These are phyloP conservation scores for Lentinula detonsa DNA, from an alignment of 768 basidiomycete species.

Conservation along the genomic window DNA sequence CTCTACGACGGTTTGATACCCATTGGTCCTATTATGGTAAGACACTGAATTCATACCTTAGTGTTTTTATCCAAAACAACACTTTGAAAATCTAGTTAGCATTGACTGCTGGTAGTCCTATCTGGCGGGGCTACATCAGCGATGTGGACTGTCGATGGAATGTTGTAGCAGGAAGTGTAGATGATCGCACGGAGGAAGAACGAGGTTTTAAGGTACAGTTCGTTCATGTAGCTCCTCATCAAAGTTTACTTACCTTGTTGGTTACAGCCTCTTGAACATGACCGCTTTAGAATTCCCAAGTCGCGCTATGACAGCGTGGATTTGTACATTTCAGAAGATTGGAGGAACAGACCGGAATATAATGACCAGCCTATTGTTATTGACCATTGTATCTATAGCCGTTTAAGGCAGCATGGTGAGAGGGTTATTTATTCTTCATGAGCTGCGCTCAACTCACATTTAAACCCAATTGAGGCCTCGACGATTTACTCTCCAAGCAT, in stretches of 20 bases:
- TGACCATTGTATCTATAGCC: conserved; percentile 66
- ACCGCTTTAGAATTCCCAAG: conserved; percentile 82
- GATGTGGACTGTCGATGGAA: conserved; percentile 99
- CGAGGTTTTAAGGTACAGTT: conserved; percentile 69
- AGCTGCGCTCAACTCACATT: too few species aligned
- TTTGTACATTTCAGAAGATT: conserved; percentile 82
- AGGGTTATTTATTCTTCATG: not conserved
- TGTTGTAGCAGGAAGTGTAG: conserved; percentile 97
- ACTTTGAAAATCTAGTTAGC: conserved; percentile 59
- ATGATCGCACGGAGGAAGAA: conserved; percentile 95
- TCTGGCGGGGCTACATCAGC: conserved; percentile 90
- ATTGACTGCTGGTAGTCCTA: conserved; percentile 88
- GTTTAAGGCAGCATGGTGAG: conserved; percentile 74
- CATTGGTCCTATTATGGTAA: conserved; percentile 89
- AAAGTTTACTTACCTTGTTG: not conserved
- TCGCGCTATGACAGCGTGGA: conserved; percentile 97
- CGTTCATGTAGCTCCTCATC: not conserved
- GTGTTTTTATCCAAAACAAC: conserved; percentile 4
- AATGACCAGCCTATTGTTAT: conserved; percentile 84
- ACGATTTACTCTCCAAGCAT: conserved; percentile 83
- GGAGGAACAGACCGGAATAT: conserved; percentile 88
- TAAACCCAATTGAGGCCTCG: conserved; percentile 53
- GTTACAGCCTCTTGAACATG: conserved; percentile 67
- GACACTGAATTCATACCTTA: conserved; percentile 13
- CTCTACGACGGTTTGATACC: conserved; percentile 97